Evolutionary conservation across 192 early-diverging fungal species (phyloP).

Genomic region (Podila epigama): DNA sequence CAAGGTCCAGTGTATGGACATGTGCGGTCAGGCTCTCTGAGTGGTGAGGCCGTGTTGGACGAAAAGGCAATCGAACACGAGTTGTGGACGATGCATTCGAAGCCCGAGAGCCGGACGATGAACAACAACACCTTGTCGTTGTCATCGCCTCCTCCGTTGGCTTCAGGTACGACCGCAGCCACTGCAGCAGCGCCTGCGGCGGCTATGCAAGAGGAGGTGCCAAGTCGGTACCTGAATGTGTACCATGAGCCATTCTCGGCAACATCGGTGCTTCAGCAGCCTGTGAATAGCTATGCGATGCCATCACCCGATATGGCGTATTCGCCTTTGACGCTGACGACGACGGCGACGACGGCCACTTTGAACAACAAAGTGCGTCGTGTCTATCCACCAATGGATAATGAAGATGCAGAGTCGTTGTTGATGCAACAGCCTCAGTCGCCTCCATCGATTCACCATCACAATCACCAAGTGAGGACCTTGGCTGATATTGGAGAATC

Average conservation of each 20-base stretch:
- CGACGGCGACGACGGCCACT: neutral
- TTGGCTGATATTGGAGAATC: slow-evolving; percentile 22
- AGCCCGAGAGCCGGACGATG: slow-evolving; percentile 16
- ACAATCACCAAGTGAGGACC: no score
- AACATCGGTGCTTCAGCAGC: slow-evolving; percentile 42
- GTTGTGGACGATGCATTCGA: slow-evolving; percentile 30
- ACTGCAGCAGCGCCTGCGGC: neutral
- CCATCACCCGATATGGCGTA: slow-evolving; percentile 28
- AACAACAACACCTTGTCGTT: slow-evolving; percentile 5
- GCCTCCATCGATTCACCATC: no score
- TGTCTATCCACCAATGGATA: slow-evolving; percentile 45
- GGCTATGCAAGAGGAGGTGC: slow-evolving; percentile 18
- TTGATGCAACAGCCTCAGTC: no score
- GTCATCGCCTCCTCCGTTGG: neutral
- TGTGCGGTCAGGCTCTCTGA: slow-evolving; percentile 13
- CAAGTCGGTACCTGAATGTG: slow-evolving; percentile 38
- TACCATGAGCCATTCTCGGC: slow-evolving; percentile 46
- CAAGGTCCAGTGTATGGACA: no score
- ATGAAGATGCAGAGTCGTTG: no score
- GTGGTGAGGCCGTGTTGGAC: slow-evolving; percentile 25
- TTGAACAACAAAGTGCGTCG: slow-evolving; percentile 30
- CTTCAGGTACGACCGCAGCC: no score
- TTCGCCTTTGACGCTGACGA: slow-evolving; percentile 23
- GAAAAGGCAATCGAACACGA: slow-evolving; percentile 40
- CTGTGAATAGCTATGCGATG: slow-evolving; percentile 37